Base-by-base conservation (phyloP, 1,139 yeast genomes). In the Suhomyces chickasaworum region DNA sequence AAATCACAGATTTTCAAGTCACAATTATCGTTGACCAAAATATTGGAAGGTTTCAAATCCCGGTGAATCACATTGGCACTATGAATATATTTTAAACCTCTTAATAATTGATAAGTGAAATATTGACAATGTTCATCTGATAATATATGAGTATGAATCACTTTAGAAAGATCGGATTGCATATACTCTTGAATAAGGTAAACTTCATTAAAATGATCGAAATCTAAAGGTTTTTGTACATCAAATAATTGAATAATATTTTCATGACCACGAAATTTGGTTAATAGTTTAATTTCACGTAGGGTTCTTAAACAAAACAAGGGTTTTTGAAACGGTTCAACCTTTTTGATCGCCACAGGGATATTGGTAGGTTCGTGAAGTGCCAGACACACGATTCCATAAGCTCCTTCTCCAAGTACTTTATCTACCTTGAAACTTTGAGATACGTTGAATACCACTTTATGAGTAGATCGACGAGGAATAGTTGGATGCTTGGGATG, bases 1-100 rank as follows among this genome's bases (percentile, higher is more conserved):
- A 93, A 93, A 70, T 93, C 99, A 72, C 98, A 91, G 58, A 93
- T 93, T 66, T 91, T 91, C 61, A 93, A 76, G 68, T 93, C 98
- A 71, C 98, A 93, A 68, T 91, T 90, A 70, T 91, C 97, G 64
- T 91, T 91, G 58, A 93, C 88, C 52, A 93, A 76, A 52, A 93
- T 89, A 68, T 93, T 93, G 52, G 93, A 84, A 7, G 99, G 99
- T 68, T 90, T 89, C 59, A 91, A 75, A 69, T 93, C 99, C 56
- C 98, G 80, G 65, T 93, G 99, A 54, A 93, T 93, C 12, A 93
- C 98, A 23, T 97, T 97, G 0, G 98, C 98, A 7, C 96, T 87
- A 68, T 93, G 99, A 47, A 93, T 97, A 63, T 89, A 91, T 66
- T 93, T 93, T 59, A 93, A 76, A 1, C 98, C 99, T 54, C 98